phyloP scores from a whole-genome alignment of 2,329 filamentous ascomycete species.

The Beauveria asiatica region DNA sequence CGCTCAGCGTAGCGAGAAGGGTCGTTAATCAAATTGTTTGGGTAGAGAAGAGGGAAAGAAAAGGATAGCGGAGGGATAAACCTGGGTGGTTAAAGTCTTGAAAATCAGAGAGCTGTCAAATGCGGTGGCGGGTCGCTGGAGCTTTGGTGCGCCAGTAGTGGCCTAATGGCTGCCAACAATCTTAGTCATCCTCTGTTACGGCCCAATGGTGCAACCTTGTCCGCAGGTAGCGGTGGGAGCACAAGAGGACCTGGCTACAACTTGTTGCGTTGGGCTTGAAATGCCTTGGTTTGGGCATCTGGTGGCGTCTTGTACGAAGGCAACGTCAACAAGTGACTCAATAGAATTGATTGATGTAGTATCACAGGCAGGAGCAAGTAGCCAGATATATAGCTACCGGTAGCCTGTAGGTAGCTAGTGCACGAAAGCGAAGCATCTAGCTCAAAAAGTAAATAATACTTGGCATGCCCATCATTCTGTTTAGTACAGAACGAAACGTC shows the following conservation, averaged over 20 bases:
- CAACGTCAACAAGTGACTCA: not conserved
- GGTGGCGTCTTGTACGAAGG: not conserved
- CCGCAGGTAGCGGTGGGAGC: not conserved
- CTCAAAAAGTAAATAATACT: too few species aligned
- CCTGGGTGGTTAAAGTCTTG: conserved; percentile 1
- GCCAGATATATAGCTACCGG: not conserved
- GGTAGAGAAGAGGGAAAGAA: not conserved
- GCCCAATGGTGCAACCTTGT: not conserved
- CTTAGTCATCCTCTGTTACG: conserved; percentile 8
- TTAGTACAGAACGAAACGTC: too few species aligned
- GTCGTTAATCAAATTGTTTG: not conserved
- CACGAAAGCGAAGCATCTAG: too few species aligned
- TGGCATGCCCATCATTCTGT: too few species aligned
- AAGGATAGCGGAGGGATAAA: conserved; percentile 7
- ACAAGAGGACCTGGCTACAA: not conserved
- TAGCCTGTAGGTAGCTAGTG: not conserved
- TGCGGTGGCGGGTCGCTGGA: conserved; percentile 6
- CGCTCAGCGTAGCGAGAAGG: conserved; percentile 8
- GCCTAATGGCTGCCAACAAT: not conserved
- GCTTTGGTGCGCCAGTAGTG: not conserved
- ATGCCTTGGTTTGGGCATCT: not conserved
- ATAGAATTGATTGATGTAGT: not conserved
- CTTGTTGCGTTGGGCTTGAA: not conserved
- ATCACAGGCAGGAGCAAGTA: not conserved
- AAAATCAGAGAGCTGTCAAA: conserved; percentile 8